A percentile compares a stretch with the other conserved stretches of the same genome.
Conservation (phyloP, 129 eudicot species). For the Calendula officinalis region DNA sequence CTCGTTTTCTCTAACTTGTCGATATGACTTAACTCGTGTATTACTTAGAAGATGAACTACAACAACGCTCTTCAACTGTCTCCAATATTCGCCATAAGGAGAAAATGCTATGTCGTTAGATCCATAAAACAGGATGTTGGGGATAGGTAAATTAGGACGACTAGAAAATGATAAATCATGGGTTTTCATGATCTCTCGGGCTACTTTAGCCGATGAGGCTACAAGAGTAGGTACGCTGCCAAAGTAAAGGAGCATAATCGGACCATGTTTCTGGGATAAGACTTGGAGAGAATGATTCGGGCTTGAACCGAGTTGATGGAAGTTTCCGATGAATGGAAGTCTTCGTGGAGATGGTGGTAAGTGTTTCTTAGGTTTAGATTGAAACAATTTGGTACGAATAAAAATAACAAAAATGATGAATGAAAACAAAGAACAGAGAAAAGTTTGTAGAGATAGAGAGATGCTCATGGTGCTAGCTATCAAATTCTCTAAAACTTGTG, state of each 20-base stretch:
- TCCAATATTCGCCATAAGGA: neutral
- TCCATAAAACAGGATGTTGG: constrained; percentile 1
- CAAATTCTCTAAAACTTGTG: too few relatives aligned
- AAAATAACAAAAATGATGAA: too few relatives aligned
- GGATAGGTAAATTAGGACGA: constrained; percentile 14
- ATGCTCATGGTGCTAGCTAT: too few relatives aligned
- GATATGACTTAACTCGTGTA: constrained; percentile 1
- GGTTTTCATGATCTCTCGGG: constrained; percentile 22
- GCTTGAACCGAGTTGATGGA: constrained; percentile 25
- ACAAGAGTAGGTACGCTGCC: constrained; percentile 15
- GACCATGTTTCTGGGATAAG: constrained; percentile 23
- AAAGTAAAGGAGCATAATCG: constrained; percentile 23
- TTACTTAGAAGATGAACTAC: neutral
- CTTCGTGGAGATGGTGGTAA: constrained; percentile 24
- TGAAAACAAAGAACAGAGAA: too few relatives aligned
- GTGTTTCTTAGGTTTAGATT: too few relatives aligned
- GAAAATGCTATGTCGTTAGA: neutral
- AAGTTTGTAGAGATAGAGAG: too few relatives aligned
- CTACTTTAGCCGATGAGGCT: too few relatives aligned
- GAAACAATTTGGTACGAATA: too few relatives aligned
- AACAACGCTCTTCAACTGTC: constrained; percentile 22
- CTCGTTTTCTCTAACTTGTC: constrained; percentile 22
- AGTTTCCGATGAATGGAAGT: constrained; percentile 35
- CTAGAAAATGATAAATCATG: constrained; percentile 16
- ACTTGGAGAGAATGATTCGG: constrained; percentile 23